Evolutionary conservation across 495 filamentous ascomycete genomes (phyloP).

Genomic region (Entonaema liquescens): DNA sequence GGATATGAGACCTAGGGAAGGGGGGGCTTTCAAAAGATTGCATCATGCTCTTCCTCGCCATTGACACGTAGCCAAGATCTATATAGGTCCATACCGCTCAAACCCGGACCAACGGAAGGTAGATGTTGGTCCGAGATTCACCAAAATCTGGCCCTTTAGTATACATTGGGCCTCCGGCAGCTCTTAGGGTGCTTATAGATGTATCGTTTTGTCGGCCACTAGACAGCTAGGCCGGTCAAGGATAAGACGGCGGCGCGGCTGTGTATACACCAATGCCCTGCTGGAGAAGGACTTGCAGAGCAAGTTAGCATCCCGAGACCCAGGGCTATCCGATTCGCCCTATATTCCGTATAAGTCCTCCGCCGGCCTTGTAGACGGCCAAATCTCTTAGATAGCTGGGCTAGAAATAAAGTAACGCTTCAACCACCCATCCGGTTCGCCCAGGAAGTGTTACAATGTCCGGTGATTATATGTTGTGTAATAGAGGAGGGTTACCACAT

Average conservation of each 20-base stretch:
- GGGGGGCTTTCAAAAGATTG: background rate
- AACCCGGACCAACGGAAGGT: slow-evolving; percentile 26
- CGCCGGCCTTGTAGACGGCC: slow-evolving; percentile 23
- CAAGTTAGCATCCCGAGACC: slow-evolving; percentile 22
- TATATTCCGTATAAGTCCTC: slow-evolving; percentile 13
- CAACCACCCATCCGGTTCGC: slow-evolving; percentile 18
- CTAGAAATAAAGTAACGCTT: slow-evolving; percentile 28
- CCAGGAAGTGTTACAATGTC: slow-evolving; percentile 10
- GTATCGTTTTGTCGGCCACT: background rate
- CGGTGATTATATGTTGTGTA: slow-evolving; percentile 30
- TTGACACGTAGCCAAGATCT: slow-evolving; percentile 11
- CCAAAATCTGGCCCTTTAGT: slow-evolving; percentile 12
- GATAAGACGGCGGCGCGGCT: slow-evolving; percentile 16
- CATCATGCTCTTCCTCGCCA: background rate
- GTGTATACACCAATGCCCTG: slow-evolving; percentile 12
- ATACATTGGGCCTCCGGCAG: slow-evolving; percentile 8
- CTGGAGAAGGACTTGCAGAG: slow-evolving; percentile 11
- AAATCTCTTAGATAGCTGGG: slow-evolving; percentile 14
- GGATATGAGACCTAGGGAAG: no score
- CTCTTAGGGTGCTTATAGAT: background rate
- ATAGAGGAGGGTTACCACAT: slow-evolving; percentile 30
- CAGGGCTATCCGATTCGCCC: slow-evolving; percentile 31
- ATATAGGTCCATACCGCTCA: slow-evolving; percentile 7
- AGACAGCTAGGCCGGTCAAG: slow-evolving; percentile 2
- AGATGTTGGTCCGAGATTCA: slow-evolving; percentile 7